phyloP scores from a whole-genome alignment of 495 filamentous ascomycete genomes.

The Aspergillus sclerotiicarbonarius region DNA sequence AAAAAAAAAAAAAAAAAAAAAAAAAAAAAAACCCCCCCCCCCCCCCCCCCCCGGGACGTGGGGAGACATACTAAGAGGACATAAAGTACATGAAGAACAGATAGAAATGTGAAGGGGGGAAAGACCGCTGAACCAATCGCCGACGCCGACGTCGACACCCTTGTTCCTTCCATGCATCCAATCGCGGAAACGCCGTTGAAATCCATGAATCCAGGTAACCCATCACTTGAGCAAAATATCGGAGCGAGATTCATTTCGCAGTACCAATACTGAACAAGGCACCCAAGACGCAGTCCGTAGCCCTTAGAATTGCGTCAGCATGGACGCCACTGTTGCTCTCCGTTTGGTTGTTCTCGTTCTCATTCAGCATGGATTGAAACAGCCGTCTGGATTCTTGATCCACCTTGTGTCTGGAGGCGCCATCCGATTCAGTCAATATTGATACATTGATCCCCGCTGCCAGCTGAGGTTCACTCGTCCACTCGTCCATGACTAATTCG shows the following conservation, averaged over 20 bases:
- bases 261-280: slow-evolving; percentile 29
- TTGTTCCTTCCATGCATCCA: background rate
- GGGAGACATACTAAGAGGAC: too few relatives aligned
- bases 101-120: background rate
- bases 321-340: slow-evolving; percentile 18
- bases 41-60: too few relatives aligned
- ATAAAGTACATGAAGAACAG: too few relatives aligned
- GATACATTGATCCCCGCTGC: slow-evolving; percentile 36
- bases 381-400: slow-evolving; percentile 40
- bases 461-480: slow-evolving; percentile 42
- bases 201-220: background rate
- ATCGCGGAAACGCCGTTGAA: background rate
- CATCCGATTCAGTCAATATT: slow-evolving; percentile 10
- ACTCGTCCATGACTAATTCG: slow-evolving; percentile 35
- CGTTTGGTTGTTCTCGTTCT: slow-evolving; percentile 15
- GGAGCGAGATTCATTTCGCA: background rate
- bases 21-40: too few relatives aligned
- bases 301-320: slow-evolving; percentile 31
- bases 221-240: background rate
- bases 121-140: background rate
- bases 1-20: too few relatives aligned
- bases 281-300: slow-evolving; percentile 34
- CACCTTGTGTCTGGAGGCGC: slow-evolving; percentile 25
- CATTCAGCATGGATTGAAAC: slow-evolving; percentile 38
- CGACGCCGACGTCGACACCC: background rate